These are phyloP conservation scores for Coniochaeta sp. DNA, from an alignment of 2,329 filamentous ascomycete species.

Conservation along the genomic window DNA sequence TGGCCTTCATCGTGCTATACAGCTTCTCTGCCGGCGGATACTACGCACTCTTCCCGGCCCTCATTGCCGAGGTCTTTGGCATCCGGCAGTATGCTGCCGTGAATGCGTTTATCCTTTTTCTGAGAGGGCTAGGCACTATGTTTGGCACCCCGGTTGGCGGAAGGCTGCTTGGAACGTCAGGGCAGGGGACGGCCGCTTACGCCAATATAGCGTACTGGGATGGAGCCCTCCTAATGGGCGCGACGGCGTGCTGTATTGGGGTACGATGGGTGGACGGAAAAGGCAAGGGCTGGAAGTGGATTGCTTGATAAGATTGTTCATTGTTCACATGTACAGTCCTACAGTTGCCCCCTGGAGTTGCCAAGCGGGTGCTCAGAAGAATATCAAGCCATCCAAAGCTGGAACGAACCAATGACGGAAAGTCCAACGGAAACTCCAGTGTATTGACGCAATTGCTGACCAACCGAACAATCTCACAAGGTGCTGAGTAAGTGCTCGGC, in stretches of 20 bases:
- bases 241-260: constrained; percentile 28
- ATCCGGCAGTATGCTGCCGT: constrained; percentile 38
- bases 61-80: constrained; percentile 39
- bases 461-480: too few relatives aligned
- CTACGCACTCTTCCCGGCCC: constrained; percentile 35
- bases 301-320: constrained; percentile 22
- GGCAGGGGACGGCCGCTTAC: constrained; percentile 24
- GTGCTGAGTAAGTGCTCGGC: too few relatives aligned
- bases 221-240: constrained; percentile 29
- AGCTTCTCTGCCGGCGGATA: constrained; percentile 35
- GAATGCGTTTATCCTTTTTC: constrained; percentile 38
- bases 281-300: constrained; percentile 31
- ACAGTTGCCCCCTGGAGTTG: too few relatives aligned
- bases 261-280: constrained; percentile 32
- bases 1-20: constrained; percentile 34
- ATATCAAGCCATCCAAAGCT: too few relatives aligned
- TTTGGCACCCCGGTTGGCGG: constrained; percentile 37
- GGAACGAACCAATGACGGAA: too few relatives aligned
- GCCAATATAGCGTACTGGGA: constrained; percentile 31
- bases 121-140: constrained; percentile 33
- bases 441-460: too few relatives aligned
- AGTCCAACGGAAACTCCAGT: too few relatives aligned
- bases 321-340: too few relatives aligned
- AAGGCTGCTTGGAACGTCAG: constrained; percentile 25
- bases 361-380: too few relatives aligned